Evolutionary conservation across 257 asterid species (phyloP).

Genomic region (Penstemon barbatus): DNA sequence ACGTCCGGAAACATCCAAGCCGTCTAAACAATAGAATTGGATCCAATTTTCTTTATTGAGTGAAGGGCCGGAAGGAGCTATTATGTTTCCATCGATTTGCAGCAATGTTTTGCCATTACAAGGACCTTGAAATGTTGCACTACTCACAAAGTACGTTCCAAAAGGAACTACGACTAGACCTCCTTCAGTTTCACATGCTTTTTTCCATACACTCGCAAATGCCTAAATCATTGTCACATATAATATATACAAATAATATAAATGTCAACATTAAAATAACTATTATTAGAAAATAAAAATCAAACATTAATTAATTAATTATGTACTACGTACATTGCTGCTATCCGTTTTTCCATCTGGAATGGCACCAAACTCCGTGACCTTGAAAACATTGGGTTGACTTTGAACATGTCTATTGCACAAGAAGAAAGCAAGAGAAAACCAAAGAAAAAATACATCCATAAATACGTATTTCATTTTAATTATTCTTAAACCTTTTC

Average conservation of each 20-base stretch:
- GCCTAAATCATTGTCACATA: slow-evolving; percentile 28
- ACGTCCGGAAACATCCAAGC: slow-evolving; percentile 13
- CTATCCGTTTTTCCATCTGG: slow-evolving; percentile 38
- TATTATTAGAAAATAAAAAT: no score
- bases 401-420: background rate
- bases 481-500: no score
- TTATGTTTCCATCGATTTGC: slow-evolving; percentile 15
- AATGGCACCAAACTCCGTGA: slow-evolving; percentile 42
- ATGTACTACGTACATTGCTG: slow-evolving; percentile 30
- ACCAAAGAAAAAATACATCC: slow-evolving; percentile 7
- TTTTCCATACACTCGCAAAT: slow-evolving; percentile 43
- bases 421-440: background rate
- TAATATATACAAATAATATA: background rate
- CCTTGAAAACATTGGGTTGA: slow-evolving; percentile 25
- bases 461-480: background rate
- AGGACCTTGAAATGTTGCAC: slow-evolving; percentile 31
- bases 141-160: slow-evolving; percentile 45
- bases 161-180: slow-evolving; percentile 38
- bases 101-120: slow-evolving; percentile 31
- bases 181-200: slow-evolving; percentile 46
- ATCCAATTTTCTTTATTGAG: slow-evolving; percentile 20
- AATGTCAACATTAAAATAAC: no score
- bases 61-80: slow-evolving; percentile 16
- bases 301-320: no score
- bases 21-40: background rate